A percentile compares a stretch with the other conserved stretches of the same genome.
These are phyloP conservation scores for Dipodascus geniculatus DNA, from an alignment of 805 yeast genomes.

Conservation along the genomic window DNA sequence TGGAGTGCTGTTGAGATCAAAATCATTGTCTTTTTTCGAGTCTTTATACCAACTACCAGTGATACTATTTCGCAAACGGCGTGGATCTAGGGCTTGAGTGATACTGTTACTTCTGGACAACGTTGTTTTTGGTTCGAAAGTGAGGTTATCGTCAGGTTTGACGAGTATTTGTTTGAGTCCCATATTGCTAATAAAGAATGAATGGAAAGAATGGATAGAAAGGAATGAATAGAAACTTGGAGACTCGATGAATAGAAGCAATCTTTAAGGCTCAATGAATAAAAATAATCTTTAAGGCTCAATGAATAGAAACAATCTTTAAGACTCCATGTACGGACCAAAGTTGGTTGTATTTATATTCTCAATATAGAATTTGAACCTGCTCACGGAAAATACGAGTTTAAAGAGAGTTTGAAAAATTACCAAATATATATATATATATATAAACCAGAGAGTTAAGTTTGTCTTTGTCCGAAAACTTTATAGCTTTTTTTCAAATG, in stretches of 20 bases:
- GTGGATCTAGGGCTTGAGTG: not conserved
- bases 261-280: not conserved
- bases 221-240: no score
- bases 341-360: not conserved
- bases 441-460: not conserved
- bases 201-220: not conserved
- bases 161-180: not conserved
- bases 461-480: not conserved
- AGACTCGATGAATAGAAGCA: no score
- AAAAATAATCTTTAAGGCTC: not conserved
- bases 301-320: not conserved
- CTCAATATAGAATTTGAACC: not conserved
- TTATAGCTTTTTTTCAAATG: no score
- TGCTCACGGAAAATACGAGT: not conserved
- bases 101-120: not conserved
- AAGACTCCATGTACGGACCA: not conserved
- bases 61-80: not conserved
- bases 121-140: not conserved
- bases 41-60: no score
- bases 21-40: no score
- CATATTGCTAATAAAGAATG: not conserved
- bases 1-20: no score
- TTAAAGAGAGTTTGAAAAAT: not conserved
- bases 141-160: not conserved
- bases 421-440: not conserved